These are phyloP conservation scores for Umbelopsis vinacea DNA, from an alignment of 192 early-diverging fungal species.

Conservation along the genomic window DNA sequence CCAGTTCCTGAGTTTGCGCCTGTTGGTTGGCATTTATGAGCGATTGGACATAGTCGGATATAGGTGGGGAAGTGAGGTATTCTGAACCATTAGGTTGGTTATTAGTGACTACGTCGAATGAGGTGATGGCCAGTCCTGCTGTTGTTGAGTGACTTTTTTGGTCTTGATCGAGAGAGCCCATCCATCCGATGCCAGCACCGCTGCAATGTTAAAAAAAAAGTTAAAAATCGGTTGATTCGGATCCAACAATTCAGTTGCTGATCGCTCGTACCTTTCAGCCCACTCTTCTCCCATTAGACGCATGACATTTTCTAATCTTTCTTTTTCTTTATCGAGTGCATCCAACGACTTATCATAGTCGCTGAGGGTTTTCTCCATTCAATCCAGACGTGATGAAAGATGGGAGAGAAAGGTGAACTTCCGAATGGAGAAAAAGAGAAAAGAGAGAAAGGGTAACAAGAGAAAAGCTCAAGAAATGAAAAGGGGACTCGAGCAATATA, in stretches of 20 bases:
- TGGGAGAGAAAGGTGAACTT: background rate
- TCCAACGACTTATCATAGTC: constrained; percentile 45
- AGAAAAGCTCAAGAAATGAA: background rate
- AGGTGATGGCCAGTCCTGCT: background rate
- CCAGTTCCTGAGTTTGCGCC: background rate
- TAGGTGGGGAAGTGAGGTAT: constrained; percentile 3
- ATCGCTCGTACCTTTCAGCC: constrained; percentile 41
- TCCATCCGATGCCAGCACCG: constrained; percentile 45
- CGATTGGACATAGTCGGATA: constrained; percentile 17
- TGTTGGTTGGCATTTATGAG: background rate
- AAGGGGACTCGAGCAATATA: no score
- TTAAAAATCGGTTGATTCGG: no score
- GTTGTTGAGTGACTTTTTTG: background rate
- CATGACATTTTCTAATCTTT: constrained; percentile 37
- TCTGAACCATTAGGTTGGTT: background rate
- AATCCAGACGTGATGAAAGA: background rate
- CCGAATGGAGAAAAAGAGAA: background rate
- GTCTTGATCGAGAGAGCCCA: constrained; percentile 18
- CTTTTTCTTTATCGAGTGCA: constrained; percentile 35
- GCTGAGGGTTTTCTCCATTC: constrained; percentile 23
- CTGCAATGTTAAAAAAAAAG: background rate
- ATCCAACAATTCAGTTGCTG: no score
- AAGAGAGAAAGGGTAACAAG: background rate
- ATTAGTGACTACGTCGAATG: background rate
- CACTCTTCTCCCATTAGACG: constrained; percentile 43